Conservation (phyloP, 768 basidiomycete species). For the Leccinum rimulosum region DNA sequence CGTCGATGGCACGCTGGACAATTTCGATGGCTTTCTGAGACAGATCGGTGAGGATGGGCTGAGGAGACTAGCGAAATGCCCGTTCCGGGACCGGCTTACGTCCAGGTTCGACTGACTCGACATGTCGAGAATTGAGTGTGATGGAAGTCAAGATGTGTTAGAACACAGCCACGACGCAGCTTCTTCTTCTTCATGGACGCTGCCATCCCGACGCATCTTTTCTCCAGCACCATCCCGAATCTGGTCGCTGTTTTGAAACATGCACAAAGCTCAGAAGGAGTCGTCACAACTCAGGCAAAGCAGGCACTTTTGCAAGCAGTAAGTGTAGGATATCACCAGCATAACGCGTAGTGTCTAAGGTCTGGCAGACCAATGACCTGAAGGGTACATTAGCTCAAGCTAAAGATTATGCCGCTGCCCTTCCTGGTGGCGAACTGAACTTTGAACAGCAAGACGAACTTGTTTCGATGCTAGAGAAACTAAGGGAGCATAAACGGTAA, state of each 20-base stretch:
- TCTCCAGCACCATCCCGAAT: constrained; percentile 57
- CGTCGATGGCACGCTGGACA: constrained; percentile 89
- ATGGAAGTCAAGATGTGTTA: background rate
- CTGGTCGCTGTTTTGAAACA: constrained; percentile 60
- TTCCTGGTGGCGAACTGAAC: constrained; percentile 73
- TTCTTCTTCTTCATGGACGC: background rate
- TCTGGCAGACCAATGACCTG: constrained; percentile 67
- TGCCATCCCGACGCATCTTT: constrained; percentile 44
- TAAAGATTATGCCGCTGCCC: constrained; percentile 50
- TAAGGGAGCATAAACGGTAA: constrained; percentile 55
- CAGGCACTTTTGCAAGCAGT: constrained; percentile 70
- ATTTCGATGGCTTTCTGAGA: constrained; percentile 80
- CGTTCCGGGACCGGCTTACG: constrained; percentile 30
- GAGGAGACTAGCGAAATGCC: background rate
- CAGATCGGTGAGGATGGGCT: constrained; percentile 20
- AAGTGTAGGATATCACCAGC: constrained; percentile 7
- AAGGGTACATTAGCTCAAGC: constrained; percentile 57
- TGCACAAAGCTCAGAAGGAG: constrained; percentile 55
- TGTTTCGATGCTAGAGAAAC: constrained; percentile 60
- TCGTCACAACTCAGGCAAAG: constrained; percentile 54
- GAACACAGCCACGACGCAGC: constrained; percentile 19
- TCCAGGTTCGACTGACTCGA: constrained; percentile 46
- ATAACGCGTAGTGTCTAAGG: background rate
- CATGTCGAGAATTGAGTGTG: constrained; percentile 29
- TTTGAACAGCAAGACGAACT: constrained; percentile 70